phyloP scores from a whole-genome alignment of 2,329 filamentous ascomycete species.

The Botryotinia calthae region DNA sequence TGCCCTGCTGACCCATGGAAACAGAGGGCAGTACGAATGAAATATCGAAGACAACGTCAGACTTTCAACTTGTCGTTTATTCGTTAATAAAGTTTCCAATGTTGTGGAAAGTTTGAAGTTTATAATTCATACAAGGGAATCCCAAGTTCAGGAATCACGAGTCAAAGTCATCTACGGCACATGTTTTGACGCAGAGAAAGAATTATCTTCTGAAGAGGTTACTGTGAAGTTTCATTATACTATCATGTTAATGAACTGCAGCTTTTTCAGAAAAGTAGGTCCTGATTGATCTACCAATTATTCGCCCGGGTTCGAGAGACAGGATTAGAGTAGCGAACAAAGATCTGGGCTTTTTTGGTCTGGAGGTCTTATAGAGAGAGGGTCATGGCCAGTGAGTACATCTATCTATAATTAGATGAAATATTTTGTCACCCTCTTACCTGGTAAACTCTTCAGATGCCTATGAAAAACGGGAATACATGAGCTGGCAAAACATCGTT shows the following conservation, averaged over 20 bases:
- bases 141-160: neutral
- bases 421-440: neutral
- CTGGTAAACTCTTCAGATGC: neutral
- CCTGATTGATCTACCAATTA: constrained; percentile 4
- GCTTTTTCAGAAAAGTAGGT: neutral
- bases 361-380: neutral
- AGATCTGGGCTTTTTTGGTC: constrained; percentile 3
- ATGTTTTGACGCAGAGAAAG: neutral
- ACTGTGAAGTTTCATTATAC: neutral
- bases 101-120: neutral
- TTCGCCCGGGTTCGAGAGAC: neutral
- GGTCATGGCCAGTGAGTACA: neutral
- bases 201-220: neutral
- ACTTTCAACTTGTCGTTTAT: neutral
- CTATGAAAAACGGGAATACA: constrained; percentile 1
- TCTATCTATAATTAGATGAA: constrained; percentile 14
- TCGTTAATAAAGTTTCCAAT: neutral
- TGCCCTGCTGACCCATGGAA: constrained; percentile 17
- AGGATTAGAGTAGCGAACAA: neutral
- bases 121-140: neutral
- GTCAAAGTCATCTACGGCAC: neutral
- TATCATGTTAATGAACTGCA: neutral
- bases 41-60: neutral
- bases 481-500: constrained; percentile 7
- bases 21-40: neutral